A percentile compares a stretch with the other conserved stretches of the same genome.
Conservation (phyloP, 202 grass and related monocot genomes). For the Bolboschoenoplectus hybrid region DNA sequence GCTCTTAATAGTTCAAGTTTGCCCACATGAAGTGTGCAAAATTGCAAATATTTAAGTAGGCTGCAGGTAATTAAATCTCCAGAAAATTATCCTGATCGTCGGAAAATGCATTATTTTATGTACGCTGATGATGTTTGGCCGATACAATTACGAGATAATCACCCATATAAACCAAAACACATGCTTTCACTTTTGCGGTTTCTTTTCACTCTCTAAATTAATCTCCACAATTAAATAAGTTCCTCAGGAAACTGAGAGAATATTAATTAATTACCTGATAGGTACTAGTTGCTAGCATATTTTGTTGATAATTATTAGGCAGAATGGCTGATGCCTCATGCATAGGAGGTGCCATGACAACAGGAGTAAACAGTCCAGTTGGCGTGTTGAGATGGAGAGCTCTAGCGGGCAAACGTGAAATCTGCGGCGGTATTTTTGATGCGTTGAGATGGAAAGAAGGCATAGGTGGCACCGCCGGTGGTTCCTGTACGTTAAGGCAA, state of each 20-base stretch:
- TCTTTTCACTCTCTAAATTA: neutral
- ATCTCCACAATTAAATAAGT: neutral
- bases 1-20: neutral
- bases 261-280: constrained; percentile 25
- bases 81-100: neutral
- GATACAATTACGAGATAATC: neutral
- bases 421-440: constrained; percentile 40
- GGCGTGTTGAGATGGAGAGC: constrained; percentile 55
- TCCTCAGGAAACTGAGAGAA: neutral
- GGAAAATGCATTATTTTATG: no score
- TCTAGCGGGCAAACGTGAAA: neutral
- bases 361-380: constrained; percentile 42
- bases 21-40: neutral
- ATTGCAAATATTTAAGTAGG: neutral
- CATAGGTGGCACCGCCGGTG: constrained; percentile 10
- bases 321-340: constrained; percentile 53
- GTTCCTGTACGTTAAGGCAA: constrained; percentile 50
- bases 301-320: constrained; percentile 50
- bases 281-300: constrained; percentile 12
- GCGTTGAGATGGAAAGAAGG: constrained; percentile 53
- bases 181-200: neutral
- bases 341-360: constrained; percentile 44
- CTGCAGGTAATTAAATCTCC: neutral
- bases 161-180: neutral
- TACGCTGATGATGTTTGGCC: neutral